Evolutionary conservation across 2,329 filamentous ascomycete species (phyloP).

Genomic region (Lachnellula occidentalis): DNA sequence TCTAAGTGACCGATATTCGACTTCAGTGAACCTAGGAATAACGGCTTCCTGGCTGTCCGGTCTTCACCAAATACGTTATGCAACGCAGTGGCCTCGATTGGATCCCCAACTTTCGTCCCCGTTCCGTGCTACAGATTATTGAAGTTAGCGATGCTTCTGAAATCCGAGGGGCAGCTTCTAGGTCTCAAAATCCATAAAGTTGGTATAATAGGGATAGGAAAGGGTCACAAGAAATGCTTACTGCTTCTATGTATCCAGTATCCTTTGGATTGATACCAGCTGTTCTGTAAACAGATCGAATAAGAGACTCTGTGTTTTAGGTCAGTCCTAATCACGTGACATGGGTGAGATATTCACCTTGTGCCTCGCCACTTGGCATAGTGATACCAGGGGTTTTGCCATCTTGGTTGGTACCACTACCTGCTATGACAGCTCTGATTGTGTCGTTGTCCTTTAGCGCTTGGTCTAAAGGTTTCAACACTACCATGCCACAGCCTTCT

Average conservation of each 20-base stretch:
- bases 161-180: too few species aligned
- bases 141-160: too few species aligned
- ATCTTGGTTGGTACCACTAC: constrained; percentile 50
- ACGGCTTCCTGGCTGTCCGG: constrained; percentile 18
- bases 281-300: constrained; percentile 16
- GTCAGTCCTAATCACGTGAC: constrained; percentile 3
- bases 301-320: constrained; percentile 19
- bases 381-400: constrained; percentile 53
- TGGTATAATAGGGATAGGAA: too few species aligned
- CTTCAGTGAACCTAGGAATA: constrained; percentile 25
- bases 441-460: constrained; percentile 54
- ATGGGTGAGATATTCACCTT: constrained; percentile 23
- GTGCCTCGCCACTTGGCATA: constrained; percentile 43
- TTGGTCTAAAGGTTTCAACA: constrained; percentile 53
- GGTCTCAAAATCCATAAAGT: too few species aligned
- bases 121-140: constrained; percentile 1
- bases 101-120: constrained; percentile 20
- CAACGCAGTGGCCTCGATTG: constrained; percentile 22
- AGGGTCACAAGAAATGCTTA: too few species aligned
- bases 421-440: constrained; percentile 50
- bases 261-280: constrained; percentile 13
- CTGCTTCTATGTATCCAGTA: constrained; percentile 16
- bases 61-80: constrained; percentile 24
- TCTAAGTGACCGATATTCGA: constrained; percentile 27
- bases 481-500: constrained; percentile 52